Conservation (phyloP, 257 asterid genomes). For the Ajuga chamaepitys region DNA sequence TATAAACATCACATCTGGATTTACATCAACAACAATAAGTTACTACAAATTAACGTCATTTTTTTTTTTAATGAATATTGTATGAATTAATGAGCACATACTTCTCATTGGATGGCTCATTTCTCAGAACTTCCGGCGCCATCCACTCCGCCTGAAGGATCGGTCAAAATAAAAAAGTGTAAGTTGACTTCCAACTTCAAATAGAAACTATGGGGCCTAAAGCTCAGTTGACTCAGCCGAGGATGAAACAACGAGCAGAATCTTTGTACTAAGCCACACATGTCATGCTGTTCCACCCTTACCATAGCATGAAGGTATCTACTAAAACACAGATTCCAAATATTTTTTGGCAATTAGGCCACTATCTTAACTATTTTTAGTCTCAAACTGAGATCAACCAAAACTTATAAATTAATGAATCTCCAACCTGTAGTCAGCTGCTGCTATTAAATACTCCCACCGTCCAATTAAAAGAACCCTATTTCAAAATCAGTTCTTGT, state of each 20-base stretch:
- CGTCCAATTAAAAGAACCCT: no score
- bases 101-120: conserved; percentile 97
- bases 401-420: no score
- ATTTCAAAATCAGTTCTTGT: no score
- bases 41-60: not conserved
- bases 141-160: conserved; percentile 98
- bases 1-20: conserved; percentile 88
- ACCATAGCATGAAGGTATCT: not conserved
- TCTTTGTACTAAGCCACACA: not conserved
- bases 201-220: not conserved
- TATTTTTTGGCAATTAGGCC: no score
- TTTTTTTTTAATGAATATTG: not conserved
- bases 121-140: conserved; percentile 99
- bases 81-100: conserved; percentile 27
- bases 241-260: not conserved
- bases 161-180: conserved; percentile 19
- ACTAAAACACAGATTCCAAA: no score
- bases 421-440: no score
- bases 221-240: not conserved
- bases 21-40: conserved; percentile 9
- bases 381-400: no score
- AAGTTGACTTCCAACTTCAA: not conserved
- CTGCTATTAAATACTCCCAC: not conserved
- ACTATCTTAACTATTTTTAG: no score
- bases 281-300: not conserved